A percentile compares a stretch with the other conserved stretches of the same genome.
phyloP scores from a whole-genome alignment of 1,284 basidiomycete species.

The Butyriboletus appendiculatus region DNA sequence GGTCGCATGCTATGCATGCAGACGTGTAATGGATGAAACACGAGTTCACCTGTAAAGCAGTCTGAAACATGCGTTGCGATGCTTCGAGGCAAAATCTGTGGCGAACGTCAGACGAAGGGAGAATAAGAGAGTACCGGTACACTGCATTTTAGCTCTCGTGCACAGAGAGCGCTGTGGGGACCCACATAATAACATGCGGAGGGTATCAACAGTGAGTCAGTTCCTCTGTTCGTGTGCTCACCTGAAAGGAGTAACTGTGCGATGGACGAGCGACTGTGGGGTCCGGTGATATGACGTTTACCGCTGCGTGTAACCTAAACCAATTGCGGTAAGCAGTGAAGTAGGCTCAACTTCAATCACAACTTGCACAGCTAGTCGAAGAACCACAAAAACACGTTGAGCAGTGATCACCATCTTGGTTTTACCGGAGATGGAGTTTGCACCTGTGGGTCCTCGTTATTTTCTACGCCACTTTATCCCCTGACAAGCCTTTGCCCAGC shows the following conservation, averaged over 20 bases:
- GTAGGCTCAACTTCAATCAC: not conserved
- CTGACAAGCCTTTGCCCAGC: conserved; percentile 13
- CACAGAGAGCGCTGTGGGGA: not conserved
- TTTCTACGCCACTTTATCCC: not conserved
- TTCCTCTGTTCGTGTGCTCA: not conserved
- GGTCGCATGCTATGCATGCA: conserved; percentile 1
- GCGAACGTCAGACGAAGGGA: conserved; percentile 9
- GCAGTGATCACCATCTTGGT: not conserved
- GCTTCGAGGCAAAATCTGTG: conserved; percentile 24
- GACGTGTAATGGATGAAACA: conserved; percentile 5
- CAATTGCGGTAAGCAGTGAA: conserved; percentile 22
- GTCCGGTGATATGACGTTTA: not conserved
- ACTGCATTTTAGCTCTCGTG: conserved; percentile 17
- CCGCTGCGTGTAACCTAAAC: not conserved
- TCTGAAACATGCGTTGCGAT: not conserved
- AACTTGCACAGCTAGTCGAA: conserved; percentile 10
- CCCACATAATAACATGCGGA: conserved; percentile 8
- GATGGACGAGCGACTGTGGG: not conserved
- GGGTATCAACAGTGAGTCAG: not conserved
- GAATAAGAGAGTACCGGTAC: not conserved
- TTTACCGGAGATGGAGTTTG: conserved; percentile 28
- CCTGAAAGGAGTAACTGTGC: not conserved
- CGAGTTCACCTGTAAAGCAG: conserved; percentile 2
- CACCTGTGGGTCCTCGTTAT: conserved; percentile 30
- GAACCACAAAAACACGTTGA: conserved; percentile 22